A percentile compares a stretch with the other conserved stretches of the same genome.
Evolutionary conservation across 2,329 filamentous ascomycete genomes (phyloP).

Genomic region (Bipolaris oryzae): DNA sequence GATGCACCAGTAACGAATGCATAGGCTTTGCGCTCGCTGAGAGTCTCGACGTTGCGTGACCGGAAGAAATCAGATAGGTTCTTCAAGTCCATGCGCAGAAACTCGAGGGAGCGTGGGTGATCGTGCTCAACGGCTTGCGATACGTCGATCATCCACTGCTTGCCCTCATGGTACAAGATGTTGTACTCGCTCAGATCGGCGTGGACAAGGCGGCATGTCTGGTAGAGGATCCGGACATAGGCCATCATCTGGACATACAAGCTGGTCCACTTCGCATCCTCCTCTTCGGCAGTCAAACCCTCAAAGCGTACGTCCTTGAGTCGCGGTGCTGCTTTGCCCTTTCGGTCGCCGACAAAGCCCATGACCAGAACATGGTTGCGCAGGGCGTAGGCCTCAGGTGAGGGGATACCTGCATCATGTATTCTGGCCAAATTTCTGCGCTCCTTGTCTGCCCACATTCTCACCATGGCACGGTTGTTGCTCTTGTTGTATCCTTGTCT

Average conservation of each 20-base stretch:
- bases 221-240: slow-evolving; percentile 92
- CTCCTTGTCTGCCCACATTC: slow-evolving; percentile 98
- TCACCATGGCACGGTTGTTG: slow-evolving; percentile 96
- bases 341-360: slow-evolving; percentile 86
- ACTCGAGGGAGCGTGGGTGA: slow-evolving; percentile 89
- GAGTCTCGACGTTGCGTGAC: slow-evolving; percentile 78
- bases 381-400: slow-evolving; percentile 85
- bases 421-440: slow-evolving; percentile 91
- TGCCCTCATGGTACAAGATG: slow-evolving; percentile 81
- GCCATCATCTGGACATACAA: slow-evolving; percentile 84
- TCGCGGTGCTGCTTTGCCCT: slow-evolving; percentile 85
- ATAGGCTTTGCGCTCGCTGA: slow-evolving; percentile 81
- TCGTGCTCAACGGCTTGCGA: slow-evolving; percentile 97
- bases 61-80: slow-evolving; percentile 94
- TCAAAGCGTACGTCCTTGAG: slow-evolving; percentile 83
- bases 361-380: slow-evolving; percentile 96
- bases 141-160: slow-evolving; percentile 94
- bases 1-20: slow-evolving; percentile 74
- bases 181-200: slow-evolving; percentile 99
- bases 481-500: slow-evolving; percentile 89
- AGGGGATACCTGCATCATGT: slow-evolving; percentile 82
- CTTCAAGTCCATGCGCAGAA: slow-evolving; percentile 97
- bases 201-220: slow-evolving; percentile 88
- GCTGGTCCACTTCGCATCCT: slow-evolving; percentile 72
- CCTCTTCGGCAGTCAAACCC: slow-evolving; percentile 61